Evolutionary conservation across 2,329 filamentous ascomycete species (phyloP).

Genomic region (Colletotrichum tamarilloi): DNA sequence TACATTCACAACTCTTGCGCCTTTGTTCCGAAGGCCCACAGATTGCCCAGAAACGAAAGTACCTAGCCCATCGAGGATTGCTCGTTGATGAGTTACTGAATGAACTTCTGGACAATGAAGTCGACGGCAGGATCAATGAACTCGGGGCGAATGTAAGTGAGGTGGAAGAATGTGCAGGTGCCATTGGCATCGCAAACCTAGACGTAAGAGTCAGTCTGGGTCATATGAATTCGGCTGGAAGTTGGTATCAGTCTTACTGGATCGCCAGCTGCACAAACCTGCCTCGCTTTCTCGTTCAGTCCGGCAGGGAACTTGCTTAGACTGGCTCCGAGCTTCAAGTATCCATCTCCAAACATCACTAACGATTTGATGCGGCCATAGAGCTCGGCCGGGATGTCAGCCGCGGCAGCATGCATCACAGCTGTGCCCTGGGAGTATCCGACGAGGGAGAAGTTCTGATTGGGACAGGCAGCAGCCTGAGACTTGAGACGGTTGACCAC

Average conservation of each 20-base stretch:
- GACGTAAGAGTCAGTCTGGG: not conserved
- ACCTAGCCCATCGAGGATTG: not conserved
- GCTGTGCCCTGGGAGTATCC: not conserved
- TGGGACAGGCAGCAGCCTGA: not conserved
- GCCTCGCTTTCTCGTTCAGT: not conserved
- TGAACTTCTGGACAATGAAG: not conserved
- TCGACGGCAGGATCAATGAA: not conserved
- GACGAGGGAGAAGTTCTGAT: not conserved
- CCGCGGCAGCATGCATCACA: not conserved
- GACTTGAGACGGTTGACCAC: not conserved
- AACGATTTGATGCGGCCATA: not conserved
- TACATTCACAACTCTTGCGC: not conserved
- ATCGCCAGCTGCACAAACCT: not conserved
- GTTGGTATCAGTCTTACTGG: not conserved
- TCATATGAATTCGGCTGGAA: not conserved
- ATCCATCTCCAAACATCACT: not conserved
- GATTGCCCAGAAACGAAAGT: not conserved
- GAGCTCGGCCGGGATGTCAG: not conserved
- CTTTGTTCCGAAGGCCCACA: not conserved
- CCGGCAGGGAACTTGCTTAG: not conserved
- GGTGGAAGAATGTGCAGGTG: not conserved
- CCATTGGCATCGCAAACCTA: not conserved
- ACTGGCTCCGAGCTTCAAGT: not conserved
- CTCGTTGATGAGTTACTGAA: not conserved
- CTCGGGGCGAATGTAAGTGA: not conserved